These are phyloP conservation scores for Amorphotheca resinae DNA, from an alignment of 495 filamentous ascomycete species.

Conservation along the genomic window DNA sequence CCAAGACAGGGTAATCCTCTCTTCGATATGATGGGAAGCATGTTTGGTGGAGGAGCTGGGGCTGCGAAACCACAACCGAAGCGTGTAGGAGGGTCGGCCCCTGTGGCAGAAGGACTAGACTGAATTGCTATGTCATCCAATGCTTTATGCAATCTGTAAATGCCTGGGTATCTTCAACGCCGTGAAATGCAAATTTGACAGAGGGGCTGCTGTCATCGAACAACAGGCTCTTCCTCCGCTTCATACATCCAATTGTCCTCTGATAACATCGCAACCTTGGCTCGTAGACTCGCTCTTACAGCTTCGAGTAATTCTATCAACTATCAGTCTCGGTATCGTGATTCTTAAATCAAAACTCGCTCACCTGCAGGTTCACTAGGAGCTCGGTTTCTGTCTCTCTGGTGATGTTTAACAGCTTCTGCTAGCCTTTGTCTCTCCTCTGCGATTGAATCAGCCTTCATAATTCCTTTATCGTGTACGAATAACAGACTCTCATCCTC, in stretches of 20 bases:
- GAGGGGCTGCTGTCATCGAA: slow-evolving; percentile 26
- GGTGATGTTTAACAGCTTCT: slow-evolving; percentile 42
- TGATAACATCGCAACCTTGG: slow-evolving; percentile 57
- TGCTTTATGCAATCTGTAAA: slow-evolving; percentile 3
- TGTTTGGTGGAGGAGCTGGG: slow-evolving; percentile 60
- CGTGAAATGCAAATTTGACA: slow-evolving; percentile 21
- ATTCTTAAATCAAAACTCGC: slow-evolving; percentile 26
- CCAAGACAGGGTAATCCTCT: slow-evolving; percentile 79
- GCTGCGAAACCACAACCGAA: slow-evolving; percentile 32
- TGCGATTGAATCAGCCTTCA: slow-evolving; percentile 11
- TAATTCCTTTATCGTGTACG: neutral
- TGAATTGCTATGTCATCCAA: slow-evolving; percentile 15
- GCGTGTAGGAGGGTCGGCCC: slow-evolving; percentile 32
- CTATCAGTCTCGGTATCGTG: slow-evolving; percentile 17
- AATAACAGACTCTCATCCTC: slow-evolving; percentile 22
- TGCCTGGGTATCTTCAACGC: slow-evolving; percentile 19
- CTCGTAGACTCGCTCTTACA: slow-evolving; percentile 56
- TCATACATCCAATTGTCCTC: slow-evolving; percentile 93
- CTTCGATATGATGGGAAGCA: slow-evolving; percentile 93
- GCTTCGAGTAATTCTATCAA: slow-evolving; percentile 55
- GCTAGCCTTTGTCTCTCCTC: slow-evolving; percentile 35
- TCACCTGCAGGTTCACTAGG: slow-evolving; percentile 57
- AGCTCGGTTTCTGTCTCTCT: slow-evolving; percentile 49
- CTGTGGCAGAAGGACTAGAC: slow-evolving; percentile 40
- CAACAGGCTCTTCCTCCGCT: slow-evolving; percentile 42